Conservation (phyloP, 768 basidiomycete species). For the Amanita pseudoporphyria region DNA sequence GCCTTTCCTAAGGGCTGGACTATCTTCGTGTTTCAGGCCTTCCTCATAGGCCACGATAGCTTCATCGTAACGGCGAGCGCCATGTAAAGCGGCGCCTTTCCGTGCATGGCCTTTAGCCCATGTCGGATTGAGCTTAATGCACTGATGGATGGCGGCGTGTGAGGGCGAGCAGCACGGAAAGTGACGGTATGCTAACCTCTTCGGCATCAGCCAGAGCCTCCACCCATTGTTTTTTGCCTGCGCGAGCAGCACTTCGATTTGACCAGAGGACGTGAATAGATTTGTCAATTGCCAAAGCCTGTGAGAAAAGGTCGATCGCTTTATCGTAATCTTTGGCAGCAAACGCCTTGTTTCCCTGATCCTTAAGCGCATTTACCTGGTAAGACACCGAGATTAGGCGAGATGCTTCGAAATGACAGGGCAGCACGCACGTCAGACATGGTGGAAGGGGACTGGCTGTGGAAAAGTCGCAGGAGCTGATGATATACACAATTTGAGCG, state of each 20-base stretch:
- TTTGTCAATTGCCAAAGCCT: slow-evolving; percentile 78
- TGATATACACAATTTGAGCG: slow-evolving; percentile 12
- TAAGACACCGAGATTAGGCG: not conserved
- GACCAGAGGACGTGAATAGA: slow-evolving; percentile 86
- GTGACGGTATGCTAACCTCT: slow-evolving; percentile 43
- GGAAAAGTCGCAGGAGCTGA: slow-evolving; percentile 1
- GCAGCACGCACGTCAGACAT: slow-evolving; percentile 32
- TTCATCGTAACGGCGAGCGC: slow-evolving; percentile 66
- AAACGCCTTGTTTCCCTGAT: slow-evolving; percentile 93
- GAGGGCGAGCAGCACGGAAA: not conserved
- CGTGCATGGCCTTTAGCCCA: slow-evolving; percentile 91
- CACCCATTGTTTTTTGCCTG: slow-evolving; percentile 73
- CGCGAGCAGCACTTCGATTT: slow-evolving; percentile 85
- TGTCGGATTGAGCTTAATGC: slow-evolving; percentile 63
- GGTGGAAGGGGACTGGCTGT: slow-evolving; percentile 1
- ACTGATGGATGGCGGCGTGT: slow-evolving; percentile 32
- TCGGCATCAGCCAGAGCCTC: slow-evolving; percentile 84
- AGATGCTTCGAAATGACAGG: not conserved
- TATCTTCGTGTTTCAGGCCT: slow-evolving; percentile 77
- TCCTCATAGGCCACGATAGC: slow-evolving; percentile 78
- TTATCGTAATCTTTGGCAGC: slow-evolving; percentile 85
- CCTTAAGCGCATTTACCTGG: slow-evolving; percentile 61
- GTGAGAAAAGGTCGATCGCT: slow-evolving; percentile 74
- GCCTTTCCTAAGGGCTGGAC: slow-evolving; percentile 75
- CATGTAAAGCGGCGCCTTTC: slow-evolving; percentile 91